These are phyloP conservation scores for Penicillium maclennaniae DNA, from an alignment of 495 filamentous ascomycete genomes.

Conservation along the genomic window DNA sequence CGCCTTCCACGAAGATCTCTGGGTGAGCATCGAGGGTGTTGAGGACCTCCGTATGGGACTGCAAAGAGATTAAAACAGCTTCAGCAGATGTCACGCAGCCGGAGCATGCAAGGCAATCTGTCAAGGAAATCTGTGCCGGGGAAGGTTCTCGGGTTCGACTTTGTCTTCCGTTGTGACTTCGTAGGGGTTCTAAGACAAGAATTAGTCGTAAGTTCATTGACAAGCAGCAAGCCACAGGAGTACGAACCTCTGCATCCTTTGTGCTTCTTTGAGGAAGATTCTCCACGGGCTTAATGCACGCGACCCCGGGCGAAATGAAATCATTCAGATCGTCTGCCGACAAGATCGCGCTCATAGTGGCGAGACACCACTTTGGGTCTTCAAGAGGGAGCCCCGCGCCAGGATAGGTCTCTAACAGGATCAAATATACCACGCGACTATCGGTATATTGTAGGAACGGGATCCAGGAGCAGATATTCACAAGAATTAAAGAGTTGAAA, in stretches of 20 bases:
- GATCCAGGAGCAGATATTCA: not conserved
- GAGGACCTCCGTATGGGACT: slow-evolving; percentile 88
- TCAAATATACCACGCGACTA: not conserved
- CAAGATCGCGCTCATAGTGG: slow-evolving; percentile 88
- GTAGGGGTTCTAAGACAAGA: slow-evolving; percentile 56
- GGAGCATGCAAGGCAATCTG: slow-evolving; percentile 95
- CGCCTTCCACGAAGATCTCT: slow-evolving; percentile 35
- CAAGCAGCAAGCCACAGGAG: not conserved
- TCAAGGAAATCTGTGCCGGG: slow-evolving; percentile 88
- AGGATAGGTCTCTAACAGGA: not conserved
- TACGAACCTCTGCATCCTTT: slow-evolving; percentile 32
- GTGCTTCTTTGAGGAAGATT: slow-evolving; percentile 62
- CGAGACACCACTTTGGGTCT: slow-evolving; percentile 17
- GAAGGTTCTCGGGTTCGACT: slow-evolving; percentile 51
- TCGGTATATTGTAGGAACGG: not conserved
- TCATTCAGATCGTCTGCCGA: slow-evolving; percentile 96
- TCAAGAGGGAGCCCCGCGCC: not conserved
- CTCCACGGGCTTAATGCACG: slow-evolving; percentile 97
- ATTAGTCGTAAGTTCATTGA: slow-evolving; percentile 14
- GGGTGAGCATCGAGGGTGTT: slow-evolving; percentile 68
- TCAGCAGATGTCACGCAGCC: slow-evolving; percentile 97
- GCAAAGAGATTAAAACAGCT: slow-evolving; percentile 86
- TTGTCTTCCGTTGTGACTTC: slow-evolving; percentile 93
- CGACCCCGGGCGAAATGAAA: slow-evolving; percentile 95
- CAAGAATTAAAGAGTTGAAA: slow-evolving; percentile 3